A percentile compares a stretch with the other conserved stretches of the same genome.
Evolutionary conservation across 805 yeast species (phyloP).

Genomic region (Spathaspora hagerdaliae): DNA sequence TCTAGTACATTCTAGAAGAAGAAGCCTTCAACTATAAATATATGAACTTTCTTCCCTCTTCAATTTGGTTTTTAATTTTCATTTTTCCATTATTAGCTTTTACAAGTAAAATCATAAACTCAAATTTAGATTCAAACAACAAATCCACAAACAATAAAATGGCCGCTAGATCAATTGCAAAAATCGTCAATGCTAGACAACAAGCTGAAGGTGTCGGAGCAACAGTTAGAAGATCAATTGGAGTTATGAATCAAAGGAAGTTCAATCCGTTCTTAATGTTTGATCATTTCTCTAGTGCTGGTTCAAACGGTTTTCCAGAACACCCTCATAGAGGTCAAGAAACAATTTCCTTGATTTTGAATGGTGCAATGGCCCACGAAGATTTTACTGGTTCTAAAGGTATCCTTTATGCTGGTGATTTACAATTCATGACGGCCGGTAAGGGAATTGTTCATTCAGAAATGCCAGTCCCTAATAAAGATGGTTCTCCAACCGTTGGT

Average conservation of each 20-base stretch:
- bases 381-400: slow-evolving; percentile 88
- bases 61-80: slow-evolving; percentile 3
- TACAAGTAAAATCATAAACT: background rate
- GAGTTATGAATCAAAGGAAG: slow-evolving; percentile 61
- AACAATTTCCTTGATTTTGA: slow-evolving; percentile 29
- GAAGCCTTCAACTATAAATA: slow-evolving; percentile 4
- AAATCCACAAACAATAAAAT: slow-evolving; percentile 5
- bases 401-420: slow-evolving; percentile 71
- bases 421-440: slow-evolving; percentile 95
- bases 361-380: slow-evolving; percentile 38
- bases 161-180: slow-evolving; percentile 27
- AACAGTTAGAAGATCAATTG: slow-evolving; percentile 74
- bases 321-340: slow-evolving; percentile 40
- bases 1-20: background rate
- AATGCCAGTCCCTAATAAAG: slow-evolving; percentile 64
- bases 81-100: background rate
- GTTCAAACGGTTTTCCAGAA: slow-evolving; percentile 56
- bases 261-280: slow-evolving; percentile 80
- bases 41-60: slow-evolving; percentile 3
- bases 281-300: slow-evolving; percentile 67
- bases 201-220: slow-evolving; percentile 91
- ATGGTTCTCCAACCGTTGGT: slow-evolving; percentile 52
- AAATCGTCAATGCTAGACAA: slow-evolving; percentile 49
- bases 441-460: slow-evolving; percentile 83
- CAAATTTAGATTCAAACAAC: background rate